Base-by-base conservation (phyloP, 2,329 filamentous ascomycete species). In the Nectriaceae sp. region DNA sequence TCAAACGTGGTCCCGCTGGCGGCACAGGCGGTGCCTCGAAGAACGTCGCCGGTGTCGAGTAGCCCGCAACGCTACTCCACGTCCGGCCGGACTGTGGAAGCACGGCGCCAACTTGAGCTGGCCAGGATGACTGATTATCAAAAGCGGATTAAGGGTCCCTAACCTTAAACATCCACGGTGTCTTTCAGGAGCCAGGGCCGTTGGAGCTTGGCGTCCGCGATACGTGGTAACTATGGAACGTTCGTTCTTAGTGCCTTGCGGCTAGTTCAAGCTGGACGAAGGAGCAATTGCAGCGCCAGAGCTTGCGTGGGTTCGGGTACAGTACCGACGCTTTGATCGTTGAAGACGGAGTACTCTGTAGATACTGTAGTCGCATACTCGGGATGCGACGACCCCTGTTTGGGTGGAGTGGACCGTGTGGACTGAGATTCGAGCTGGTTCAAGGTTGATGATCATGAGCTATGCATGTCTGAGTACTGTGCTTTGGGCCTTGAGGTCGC, bases 341-440 rank as follows among this genome's bases (percentile, higher is more conserved):
- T n/a, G n/a, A n/a, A n/a, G n/a, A n/a, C n/a, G n/a, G n/a, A n/a
- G n/a, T n/a, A n/a, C n/a, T n/a, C n/a, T n/a, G n/a, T n/a, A n/a
- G n/a, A n/a, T n/a, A n/a, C n/a, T n/a, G n/a, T n/a, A n/a, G n/a
- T n/a, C n/a, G n/a, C n/a, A n/a, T n/a, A n/a, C n/a, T n/a, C n/a
- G n/a, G n/a, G n/a, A n/a, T n/a, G n/a, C n/a, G 13, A 29, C 6
- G 24, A 13, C 24, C 24, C 24, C 13, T 59, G 55, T 56, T 49
- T 44, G 50, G 47, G 53, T 46, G 44, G 50, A 52, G 52, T 18
- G 49, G 50, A 37, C 52, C 43, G 52, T 60, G 52, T 62, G 60
- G 60, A 54, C 60, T 62, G 57, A 62, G 60, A 61, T 60, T 62
- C 52, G 52, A 62, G 60, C 40, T 62, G 54, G 39, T 50, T 59